Conservation (phyloP, 129 eudicot species). For the Centaurea solstitialis region DNA sequence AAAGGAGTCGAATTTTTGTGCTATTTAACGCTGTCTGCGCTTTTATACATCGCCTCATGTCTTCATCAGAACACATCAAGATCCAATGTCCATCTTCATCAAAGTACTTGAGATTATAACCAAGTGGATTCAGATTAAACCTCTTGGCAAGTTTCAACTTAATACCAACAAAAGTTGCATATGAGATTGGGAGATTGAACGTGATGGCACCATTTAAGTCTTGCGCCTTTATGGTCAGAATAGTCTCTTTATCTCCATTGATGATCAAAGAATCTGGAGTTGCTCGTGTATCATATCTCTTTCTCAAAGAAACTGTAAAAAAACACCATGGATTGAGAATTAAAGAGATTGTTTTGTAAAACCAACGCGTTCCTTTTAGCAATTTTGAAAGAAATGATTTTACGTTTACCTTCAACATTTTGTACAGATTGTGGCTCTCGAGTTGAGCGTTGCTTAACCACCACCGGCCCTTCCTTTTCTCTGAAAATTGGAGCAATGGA, state of each 20-base stretch:
- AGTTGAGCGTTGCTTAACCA: not conserved
- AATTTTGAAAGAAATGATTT: too few species aligned
- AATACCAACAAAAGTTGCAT: conserved; percentile 6
- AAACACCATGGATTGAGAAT: too few species aligned
- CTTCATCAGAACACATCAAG: conserved; percentile 25
- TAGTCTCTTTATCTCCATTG: not conserved
- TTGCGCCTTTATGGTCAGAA: conserved; percentile 23
- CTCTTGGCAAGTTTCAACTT: conserved; percentile 18
- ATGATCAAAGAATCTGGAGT: not conserved
- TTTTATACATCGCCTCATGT: conserved; percentile 7
- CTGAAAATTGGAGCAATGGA: not conserved
- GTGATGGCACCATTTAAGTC: not conserved
- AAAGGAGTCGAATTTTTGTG: too few species aligned
- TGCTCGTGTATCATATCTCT: not conserved
- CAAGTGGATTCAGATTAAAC: conserved; percentile 11
- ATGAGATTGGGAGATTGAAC: conserved; percentile 23
- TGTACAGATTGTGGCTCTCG: not conserved
- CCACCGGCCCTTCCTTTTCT: not conserved
- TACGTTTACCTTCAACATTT: not conserved
- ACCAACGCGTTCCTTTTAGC: too few species aligned
- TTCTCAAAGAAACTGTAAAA: too few species aligned
- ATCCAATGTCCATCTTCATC: too few species aligned
- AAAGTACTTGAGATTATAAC: conserved; percentile 13
- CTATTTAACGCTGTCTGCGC: not conserved
- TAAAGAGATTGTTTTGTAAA: too few species aligned